phyloP scores from a whole-genome alignment of 345 rosid species.

The Arabidopsis arenosa region DNA sequence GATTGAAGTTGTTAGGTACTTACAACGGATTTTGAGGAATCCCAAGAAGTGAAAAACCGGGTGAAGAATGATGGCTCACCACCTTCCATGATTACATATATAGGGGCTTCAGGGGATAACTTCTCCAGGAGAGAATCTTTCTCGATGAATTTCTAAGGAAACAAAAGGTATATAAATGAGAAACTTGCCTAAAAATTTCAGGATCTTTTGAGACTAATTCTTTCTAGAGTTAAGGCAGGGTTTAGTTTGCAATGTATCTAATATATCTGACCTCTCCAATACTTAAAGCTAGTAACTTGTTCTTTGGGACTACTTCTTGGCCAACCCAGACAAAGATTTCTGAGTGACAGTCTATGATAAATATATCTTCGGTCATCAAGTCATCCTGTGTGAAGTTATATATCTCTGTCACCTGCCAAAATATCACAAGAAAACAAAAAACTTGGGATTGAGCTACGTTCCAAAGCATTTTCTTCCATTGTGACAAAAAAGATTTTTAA shows the following conservation, averaged over 20 bases:
- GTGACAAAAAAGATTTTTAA: not conserved
- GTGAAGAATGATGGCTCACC: constrained; percentile 94
- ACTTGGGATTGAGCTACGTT: constrained; percentile 27
- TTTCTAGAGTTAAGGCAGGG: not conserved
- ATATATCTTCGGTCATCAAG: constrained; percentile 97
- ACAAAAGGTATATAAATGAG: constrained; percentile 29
- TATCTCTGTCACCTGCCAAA: constrained; percentile 84
- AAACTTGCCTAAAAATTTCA: constrained; percentile 16
- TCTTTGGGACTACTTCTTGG: constrained; percentile 78
- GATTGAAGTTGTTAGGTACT: constrained; percentile 40
- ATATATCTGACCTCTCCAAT: constrained; percentile 77
- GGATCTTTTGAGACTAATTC: not conserved
- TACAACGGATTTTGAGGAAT: constrained; percentile 77
- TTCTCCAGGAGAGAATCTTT: constrained; percentile 78
- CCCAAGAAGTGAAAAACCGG: constrained; percentile 86
- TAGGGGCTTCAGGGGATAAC: constrained; percentile 73
- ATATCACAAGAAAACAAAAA: not conserved
- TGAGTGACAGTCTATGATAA: constrained; percentile 80
- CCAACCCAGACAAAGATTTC: constrained; percentile 97
- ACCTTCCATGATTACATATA: constrained; percentile 83
- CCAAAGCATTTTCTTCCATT: constrained; percentile 16
- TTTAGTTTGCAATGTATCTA: constrained; percentile 3
- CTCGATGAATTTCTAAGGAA: constrained; percentile 77
- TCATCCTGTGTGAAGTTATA: constrained; percentile 93
- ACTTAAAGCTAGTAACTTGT: constrained; percentile 65